Evolutionary conservation across 306 rosid species (phyloP).

Genomic region (Dryas drummondii): DNA sequence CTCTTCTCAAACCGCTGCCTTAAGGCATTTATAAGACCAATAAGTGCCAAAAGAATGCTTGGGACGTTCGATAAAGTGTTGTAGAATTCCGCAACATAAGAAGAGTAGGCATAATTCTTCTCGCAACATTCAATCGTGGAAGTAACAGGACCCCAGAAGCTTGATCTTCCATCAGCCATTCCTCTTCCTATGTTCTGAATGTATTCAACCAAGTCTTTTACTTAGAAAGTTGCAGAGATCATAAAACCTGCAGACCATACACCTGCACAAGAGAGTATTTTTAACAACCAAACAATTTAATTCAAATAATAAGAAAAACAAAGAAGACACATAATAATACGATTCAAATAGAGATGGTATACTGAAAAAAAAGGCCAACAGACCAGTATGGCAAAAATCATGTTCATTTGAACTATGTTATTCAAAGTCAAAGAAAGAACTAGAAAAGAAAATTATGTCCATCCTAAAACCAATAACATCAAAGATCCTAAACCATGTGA

Average conservation of each 20-base stretch:
- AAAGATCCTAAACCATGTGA: background rate
- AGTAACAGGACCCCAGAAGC: slow-evolving; percentile 95
- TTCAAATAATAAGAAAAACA: background rate
- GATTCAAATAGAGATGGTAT: background rate
- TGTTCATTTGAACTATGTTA: background rate
- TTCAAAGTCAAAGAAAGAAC: background rate
- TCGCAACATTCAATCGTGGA: slow-evolving; percentile 83
- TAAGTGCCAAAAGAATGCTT: slow-evolving; percentile 74
- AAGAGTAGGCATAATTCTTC: slow-evolving; percentile 66
- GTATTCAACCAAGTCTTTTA: slow-evolving; percentile 20
- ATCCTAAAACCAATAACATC: background rate
- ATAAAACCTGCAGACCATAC: slow-evolving; percentile 40
- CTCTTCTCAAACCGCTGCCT: slow-evolving; percentile 93
- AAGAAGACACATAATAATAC: background rate
- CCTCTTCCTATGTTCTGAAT: slow-evolving; percentile 27
- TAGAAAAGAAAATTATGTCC: background rate
- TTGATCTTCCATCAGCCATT: slow-evolving; percentile 68
- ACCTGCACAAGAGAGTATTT: slow-evolving; percentile 26
- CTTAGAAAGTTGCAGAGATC: slow-evolving; percentile 29
- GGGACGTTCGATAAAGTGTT: slow-evolving; percentile 87
- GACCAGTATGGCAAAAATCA: background rate
- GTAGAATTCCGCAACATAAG: slow-evolving; percentile 85
- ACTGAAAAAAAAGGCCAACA: background rate
- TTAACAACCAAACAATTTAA: background rate
- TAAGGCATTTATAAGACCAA: slow-evolving; percentile 81